Conservation (phyloP, 148 eudicot genomes). For the Euryodendron excelsum region DNA sequence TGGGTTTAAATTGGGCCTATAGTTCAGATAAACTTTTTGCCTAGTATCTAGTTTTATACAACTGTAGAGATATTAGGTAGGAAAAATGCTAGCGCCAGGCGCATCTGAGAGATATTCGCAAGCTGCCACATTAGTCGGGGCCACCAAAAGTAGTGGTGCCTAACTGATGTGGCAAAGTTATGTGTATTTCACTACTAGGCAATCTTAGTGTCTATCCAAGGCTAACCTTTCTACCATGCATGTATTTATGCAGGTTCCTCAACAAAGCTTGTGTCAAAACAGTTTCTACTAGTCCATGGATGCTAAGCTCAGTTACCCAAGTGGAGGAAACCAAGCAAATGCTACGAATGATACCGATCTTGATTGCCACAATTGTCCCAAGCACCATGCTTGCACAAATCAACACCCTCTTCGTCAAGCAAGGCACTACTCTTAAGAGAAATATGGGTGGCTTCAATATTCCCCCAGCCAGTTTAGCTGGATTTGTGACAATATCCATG, state of each 20-base stretch:
- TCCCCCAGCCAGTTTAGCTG: conserved; percentile 71
- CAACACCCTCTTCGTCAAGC: conserved; percentile 72
- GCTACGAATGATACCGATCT: conserved; percentile 64
- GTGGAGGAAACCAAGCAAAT: conserved; percentile 84
- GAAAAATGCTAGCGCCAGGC: too few relatives aligned
- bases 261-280: conserved; percentile 69
- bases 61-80: too few relatives aligned
- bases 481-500: conserved; percentile 62
- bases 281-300: conserved; percentile 47
- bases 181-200: too few relatives aligned
- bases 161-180: too few relatives aligned
- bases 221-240: too few relatives aligned
- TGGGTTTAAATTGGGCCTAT: neutral
- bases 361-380: conserved; percentile 54
- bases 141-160: too few relatives aligned
- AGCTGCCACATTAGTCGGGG: too few relatives aligned
- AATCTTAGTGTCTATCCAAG: too few relatives aligned
- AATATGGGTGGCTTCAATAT: conserved; percentile 45
- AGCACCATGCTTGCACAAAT: conserved; percentile 71
- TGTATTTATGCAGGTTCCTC: conserved; percentile 37
- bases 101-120: too few relatives aligned
- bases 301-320: conserved; percentile 62
- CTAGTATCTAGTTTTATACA: too few relatives aligned
- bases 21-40: too few relatives aligned
- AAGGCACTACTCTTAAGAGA: conserved; percentile 64